Evolutionary conservation across 768 basidiomycete species (phyloP), one percentile per base, ranked within the genome.

Genomic region (Auricularia sp.): DNA sequence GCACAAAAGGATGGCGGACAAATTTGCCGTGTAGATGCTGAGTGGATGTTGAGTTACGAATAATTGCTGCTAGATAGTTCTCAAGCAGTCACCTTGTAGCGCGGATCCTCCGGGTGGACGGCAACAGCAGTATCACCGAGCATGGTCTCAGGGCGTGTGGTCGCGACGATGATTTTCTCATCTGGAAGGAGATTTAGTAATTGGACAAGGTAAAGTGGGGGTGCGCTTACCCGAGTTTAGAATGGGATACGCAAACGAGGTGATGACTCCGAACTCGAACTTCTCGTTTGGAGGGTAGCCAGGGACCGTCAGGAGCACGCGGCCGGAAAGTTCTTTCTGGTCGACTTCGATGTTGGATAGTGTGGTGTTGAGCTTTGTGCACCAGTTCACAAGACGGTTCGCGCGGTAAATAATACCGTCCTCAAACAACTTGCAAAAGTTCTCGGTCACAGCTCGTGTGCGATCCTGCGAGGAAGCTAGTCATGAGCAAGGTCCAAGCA

Each of bases 291-390:
- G 69, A 67, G 95, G 94, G 70, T 99, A 99, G 0, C 96, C 97
- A 2, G 97, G 97, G 2, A 99, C 92, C 64, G 81, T 88, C 65
- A 99, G 78, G 64, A 96, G 71, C 0, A 94, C 96, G 63, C 89
- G 85, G 0, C 96, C 95, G 6, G 81, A 81, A 18, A 98, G 80
- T 69, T 92, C 85, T 71, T 93, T 94, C 74, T 96, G 92, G 58
- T 98, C 96, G 69, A 98, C 94, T 84, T 98, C 97, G 62, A 99
- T 82, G 75, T 98, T 98, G n/a, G 96, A 98, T 2, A 99, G 79
- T 0, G 96, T 96, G 1, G 97, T 99, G 74, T 98, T 97, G 66
- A 99, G 79, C 73, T 86, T 83, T 59, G 94, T 91, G 78, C 97
- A 99, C 96, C 97, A 98, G 72, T 98, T 97, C 66, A 98, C 96